Conservation (phyloP, 1,139 yeast genomes). For the Pichia sp. region DNA sequence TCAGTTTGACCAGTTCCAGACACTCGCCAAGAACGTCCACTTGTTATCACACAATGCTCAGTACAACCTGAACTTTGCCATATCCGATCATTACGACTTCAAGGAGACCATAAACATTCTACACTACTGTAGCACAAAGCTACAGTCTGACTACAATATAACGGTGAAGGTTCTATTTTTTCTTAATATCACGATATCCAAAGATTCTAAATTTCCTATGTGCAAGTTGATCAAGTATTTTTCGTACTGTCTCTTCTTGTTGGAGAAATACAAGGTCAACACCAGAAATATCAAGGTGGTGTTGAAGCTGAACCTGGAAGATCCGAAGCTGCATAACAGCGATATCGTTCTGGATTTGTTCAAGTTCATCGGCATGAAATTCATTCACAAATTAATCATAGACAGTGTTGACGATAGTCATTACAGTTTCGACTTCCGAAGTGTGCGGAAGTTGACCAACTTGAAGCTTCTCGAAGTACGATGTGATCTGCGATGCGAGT, state of each 20-base stretch:
- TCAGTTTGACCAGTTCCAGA: slow-evolving; percentile 3
- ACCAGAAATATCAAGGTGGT: not conserved
- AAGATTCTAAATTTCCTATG: not conserved
- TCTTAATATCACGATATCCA: not conserved
- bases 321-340: not conserved
- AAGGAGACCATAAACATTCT: slow-evolving; percentile 4
- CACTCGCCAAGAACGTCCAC: not conserved
- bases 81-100: slow-evolving; percentile 7
- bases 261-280: not conserved
- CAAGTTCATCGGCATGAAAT: not conserved
- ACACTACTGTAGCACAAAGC: not conserved
- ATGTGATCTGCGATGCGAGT: slow-evolving; percentile 1
- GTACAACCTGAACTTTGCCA: slow-evolving; percentile 2
- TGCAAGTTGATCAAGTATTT: slow-evolving; percentile 4
- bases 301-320: not conserved
- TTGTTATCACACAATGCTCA: not conserved
- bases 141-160: not conserved
- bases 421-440: not conserved
- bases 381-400: slow-evolving; percentile 4
- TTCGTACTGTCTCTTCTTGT: not conserved
- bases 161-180: not conserved
- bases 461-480: slow-evolving; percentile 4
- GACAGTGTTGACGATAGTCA: slow-evolving; percentile 3
- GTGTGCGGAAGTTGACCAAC: not conserved
- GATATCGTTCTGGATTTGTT: not conserved